These are phyloP conservation scores for Arthrinium phaeospermum DNA, from an alignment of 2,329 filamentous ascomycete genomes.

Conservation along the genomic window DNA sequence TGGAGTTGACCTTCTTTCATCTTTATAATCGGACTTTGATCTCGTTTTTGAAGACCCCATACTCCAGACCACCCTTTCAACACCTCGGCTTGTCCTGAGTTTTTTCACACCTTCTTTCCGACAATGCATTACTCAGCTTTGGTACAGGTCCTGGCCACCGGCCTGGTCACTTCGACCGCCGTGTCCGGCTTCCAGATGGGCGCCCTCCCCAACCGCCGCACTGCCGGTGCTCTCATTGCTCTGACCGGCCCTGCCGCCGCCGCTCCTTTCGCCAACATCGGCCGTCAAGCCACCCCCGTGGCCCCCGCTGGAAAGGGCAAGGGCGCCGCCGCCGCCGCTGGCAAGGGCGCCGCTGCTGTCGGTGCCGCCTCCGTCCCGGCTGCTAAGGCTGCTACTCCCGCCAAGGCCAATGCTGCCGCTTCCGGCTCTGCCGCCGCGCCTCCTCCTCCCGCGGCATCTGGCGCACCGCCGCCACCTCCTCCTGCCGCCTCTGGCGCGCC, in stretches of 20 bases:
- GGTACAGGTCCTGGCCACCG: slow-evolving; percentile 5
- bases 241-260: slow-evolving; percentile 2
- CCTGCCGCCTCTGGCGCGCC: not conserved
- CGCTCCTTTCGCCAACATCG: slow-evolving; percentile 4
- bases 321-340: not conserved
- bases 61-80: slow-evolving; percentile 6
- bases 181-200: slow-evolving; percentile 5
- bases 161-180: slow-evolving; percentile 16
- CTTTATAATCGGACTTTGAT: not conserved
- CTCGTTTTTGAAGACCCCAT: not conserved
- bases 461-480: slow-evolving; percentile 3
- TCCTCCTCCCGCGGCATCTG: not conserved
- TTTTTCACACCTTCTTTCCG: not conserved
- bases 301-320: slow-evolving; percentile 5
- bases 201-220: slow-evolving; percentile 1
- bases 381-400: slow-evolving; percentile 4
- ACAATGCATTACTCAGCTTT: slow-evolving; percentile 16
- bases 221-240: not conserved
- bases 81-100: slow-evolving; percentile 13
- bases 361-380: not conserved
- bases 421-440: slow-evolving; percentile 2
- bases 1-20: slow-evolving; percentile 16
- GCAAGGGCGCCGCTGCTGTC: not conserved
- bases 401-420: slow-evolving; percentile 3
- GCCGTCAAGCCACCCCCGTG: not conserved